A percentile compares a stretch with the other conserved stretches of the same genome.
Conservation (phyloP, 352 stramenopile genomes). For the Globisporangium recalcitrans region DNA sequence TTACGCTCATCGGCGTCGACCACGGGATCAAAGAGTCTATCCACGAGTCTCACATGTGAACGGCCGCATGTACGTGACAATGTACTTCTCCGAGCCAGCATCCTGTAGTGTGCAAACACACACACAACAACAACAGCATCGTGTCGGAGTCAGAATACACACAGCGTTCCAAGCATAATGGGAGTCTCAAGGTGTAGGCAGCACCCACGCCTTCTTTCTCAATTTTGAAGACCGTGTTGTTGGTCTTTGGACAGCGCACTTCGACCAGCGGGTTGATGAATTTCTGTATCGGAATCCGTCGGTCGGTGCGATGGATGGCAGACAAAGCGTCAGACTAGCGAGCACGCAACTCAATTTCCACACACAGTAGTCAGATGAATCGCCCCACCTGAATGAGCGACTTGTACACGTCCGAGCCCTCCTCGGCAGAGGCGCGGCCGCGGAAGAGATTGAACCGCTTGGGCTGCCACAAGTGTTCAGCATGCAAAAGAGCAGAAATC, state of each 20-base stretch:
- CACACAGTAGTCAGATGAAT: too few relatives aligned
- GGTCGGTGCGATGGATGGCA: background rate
- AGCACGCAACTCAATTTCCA: too few relatives aligned
- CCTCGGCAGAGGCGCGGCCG: constrained; percentile 26
- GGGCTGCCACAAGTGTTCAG: constrained; percentile 12
- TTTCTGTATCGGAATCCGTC: constrained; percentile 33
- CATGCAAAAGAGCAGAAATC: background rate
- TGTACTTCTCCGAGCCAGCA: constrained; percentile 60
- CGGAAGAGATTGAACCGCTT: constrained; percentile 53
- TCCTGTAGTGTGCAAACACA: constrained; percentile 36
- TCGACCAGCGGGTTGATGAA: constrained; percentile 80
- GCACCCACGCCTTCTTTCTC: constrained; percentile 70
- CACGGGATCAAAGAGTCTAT: constrained; percentile 24
- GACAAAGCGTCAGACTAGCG: background rate
- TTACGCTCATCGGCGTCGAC: constrained; percentile 46
- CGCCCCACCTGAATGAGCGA: constrained; percentile 40
- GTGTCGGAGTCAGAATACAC: background rate
- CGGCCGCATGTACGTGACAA: constrained; percentile 68
- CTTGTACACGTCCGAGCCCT: constrained; percentile 27
- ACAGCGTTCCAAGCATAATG: background rate
- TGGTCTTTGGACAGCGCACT: constrained; percentile 57
- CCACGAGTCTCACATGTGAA: constrained; percentile 26
- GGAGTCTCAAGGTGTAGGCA: background rate
- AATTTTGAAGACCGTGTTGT: constrained; percentile 69
- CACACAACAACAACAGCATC: background rate